Conservation (phyloP, 331 rosid species). For the Pyracantha coccinea region DNA sequence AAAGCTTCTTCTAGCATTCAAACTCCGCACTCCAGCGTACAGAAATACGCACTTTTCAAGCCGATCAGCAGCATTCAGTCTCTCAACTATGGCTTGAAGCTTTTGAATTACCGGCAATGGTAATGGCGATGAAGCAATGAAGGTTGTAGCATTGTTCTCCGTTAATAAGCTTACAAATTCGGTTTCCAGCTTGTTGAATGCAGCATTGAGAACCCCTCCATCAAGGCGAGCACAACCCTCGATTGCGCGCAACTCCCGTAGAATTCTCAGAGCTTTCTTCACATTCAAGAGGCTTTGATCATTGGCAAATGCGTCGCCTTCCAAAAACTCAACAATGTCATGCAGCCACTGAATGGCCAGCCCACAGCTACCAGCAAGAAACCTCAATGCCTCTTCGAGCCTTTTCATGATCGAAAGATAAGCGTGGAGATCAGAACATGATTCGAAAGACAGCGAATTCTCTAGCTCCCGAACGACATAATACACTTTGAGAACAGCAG, state of each 20-base stretch:
- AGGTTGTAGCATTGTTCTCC: slow-evolving; percentile 23
- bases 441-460: slow-evolving; percentile 33
- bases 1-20: slow-evolving; percentile 44
- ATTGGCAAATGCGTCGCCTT: slow-evolving; percentile 26
- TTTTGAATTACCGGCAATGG: slow-evolving; percentile 32
- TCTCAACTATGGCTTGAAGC: slow-evolving; percentile 41
- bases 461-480: slow-evolving; percentile 49
- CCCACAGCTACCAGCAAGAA: slow-evolving; percentile 57
- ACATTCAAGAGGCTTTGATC: slow-evolving; percentile 28
- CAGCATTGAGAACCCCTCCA: slow-evolving; percentile 61
- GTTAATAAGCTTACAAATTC: slow-evolving; percentile 48
- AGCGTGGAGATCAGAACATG: slow-evolving; percentile 38
- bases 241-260: slow-evolving; percentile 39
- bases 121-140: slow-evolving; percentile 11
- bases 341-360: slow-evolving; percentile 61
- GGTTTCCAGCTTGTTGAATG: slow-evolving; percentile 56
- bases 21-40: slow-evolving; percentile 47
- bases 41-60: slow-evolving; percentile 41
- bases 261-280: slow-evolving; percentile 38
- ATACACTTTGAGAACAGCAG: slow-evolving; percentile 48
- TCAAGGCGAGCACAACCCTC: slow-evolving; percentile 27
- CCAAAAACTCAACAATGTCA: slow-evolving; percentile 32
- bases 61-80: slow-evolving; percentile 41
- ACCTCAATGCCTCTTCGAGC: slow-evolving; percentile 63
- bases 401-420: slow-evolving; percentile 39